phyloP scores from a whole-genome alignment of 202 grass and related monocot species.

The Hordeum pubiflorum region DNA sequence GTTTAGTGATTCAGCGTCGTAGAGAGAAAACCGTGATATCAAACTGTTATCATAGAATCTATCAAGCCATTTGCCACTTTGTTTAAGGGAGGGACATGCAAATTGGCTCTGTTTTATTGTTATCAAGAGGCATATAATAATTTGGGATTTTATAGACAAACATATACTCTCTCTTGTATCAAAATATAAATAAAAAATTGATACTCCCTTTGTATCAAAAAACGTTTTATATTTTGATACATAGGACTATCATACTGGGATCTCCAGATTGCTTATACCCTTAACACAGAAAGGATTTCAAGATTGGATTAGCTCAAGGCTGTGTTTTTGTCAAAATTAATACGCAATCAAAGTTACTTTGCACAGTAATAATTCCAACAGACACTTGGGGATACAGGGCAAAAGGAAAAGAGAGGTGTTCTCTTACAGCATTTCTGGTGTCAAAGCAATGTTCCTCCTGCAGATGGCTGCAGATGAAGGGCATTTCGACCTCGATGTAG shows the following conservation, averaged over 20 bases:
- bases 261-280: not conserved
- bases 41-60: not conserved
- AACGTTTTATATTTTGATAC: too few species aligned
- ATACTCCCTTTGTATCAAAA: too few species aligned
- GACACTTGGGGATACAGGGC: not conserved
- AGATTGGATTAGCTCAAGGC: not conserved
- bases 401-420: not conserved
- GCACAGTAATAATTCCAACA: not conserved
- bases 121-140: not conserved
- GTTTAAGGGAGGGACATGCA: not conserved
- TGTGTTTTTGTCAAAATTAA: not conserved
- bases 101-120: not conserved
- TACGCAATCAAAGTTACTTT: too few species aligned
- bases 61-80: not conserved
- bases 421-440: constrained; percentile 64
- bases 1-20: not conserved
- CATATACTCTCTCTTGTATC: not conserved
- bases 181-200: too few species aligned
- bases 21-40: not conserved
- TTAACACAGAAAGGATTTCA: not conserved
- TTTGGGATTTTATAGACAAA: not conserved
- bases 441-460: constrained; percentile 91
- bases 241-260: too few species aligned
- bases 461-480: constrained; percentile 70
- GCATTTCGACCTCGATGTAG: constrained; percentile 75